Evolutionary conservation across 192 early-diverging fungal genomes (phyloP), one percentile per base, ranked within the genome.

Genomic region (Physocladia obscura): DNA sequence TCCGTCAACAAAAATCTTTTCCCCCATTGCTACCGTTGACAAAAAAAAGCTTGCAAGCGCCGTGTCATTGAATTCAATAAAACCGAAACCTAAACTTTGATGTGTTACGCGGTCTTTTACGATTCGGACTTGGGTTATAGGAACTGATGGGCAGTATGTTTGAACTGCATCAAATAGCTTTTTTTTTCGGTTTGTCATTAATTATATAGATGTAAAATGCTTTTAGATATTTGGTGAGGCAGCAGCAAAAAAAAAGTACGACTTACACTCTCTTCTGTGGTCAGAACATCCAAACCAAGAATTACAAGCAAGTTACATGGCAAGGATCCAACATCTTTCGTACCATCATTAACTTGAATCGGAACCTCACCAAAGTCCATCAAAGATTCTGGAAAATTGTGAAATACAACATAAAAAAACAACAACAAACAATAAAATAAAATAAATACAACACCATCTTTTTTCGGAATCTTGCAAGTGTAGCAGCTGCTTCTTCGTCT

Each of bases 71-170:
- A 77, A 89, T 60, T 88, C 86, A 19, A 79, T 68, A 73, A 90
- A 90, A 34, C 82, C 87, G 69, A 86, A 90, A 2, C 88, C 88
- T 69, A 79, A 85, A 29, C 81, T 81, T 55, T 89, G 82, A 34
- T 76, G 75, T 5, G 82, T 85, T 31, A 73, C 40, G 38, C 88
- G 73, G 40, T 89, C 89, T 22, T 82, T 81, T 26, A 86, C 78
- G 24, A 89, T 37, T 38, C 88, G 72, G 11, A 84, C 76, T 15
- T 82, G 62, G 21, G 50, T 68, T 4, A 57, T 54, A 11, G 47
- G 26, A 65, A 32, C 65, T 67, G 0, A 82, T 55, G 17, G 77
- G 60, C 2, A 62, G 49, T 24, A 49, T 2, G 57, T 17, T 22
- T 26, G 40, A 44, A 44, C n/a, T 13, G 11, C n/a, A 8, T 8